phyloP scores from a whole-genome alignment of 768 basidiomycete species.

The Cubamyces lactineus region DNA sequence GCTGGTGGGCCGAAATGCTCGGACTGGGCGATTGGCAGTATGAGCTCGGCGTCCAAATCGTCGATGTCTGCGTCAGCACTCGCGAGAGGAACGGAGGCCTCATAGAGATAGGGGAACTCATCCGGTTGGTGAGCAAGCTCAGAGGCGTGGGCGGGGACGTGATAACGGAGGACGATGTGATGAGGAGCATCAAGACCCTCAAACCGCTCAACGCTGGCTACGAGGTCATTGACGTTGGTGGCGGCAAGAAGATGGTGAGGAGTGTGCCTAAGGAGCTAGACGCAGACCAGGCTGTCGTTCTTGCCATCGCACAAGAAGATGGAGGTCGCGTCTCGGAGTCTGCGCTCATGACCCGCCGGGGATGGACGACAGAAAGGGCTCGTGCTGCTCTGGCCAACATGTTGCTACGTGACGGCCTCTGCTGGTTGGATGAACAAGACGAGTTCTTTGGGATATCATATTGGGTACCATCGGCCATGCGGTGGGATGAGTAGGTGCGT shows the following conservation, averaged over 20 bases:
- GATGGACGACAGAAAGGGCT: slow-evolving; percentile 82
- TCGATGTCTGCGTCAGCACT: slow-evolving; percentile 88
- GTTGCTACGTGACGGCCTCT: slow-evolving; percentile 86
- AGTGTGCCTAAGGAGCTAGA: slow-evolving; percentile 91
- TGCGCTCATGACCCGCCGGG: slow-evolving; percentile 57
- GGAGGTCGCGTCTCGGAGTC: slow-evolving; percentile 74
- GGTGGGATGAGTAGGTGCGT: slow-evolving; percentile 65
- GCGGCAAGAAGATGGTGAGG: slow-evolving; percentile 75
- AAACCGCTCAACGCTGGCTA: slow-evolving; percentile 92
- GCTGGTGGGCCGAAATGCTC: slow-evolving; percentile 91
- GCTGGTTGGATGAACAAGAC: slow-evolving; percentile 95
- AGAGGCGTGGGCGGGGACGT: slow-evolving; percentile 68
- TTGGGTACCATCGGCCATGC: slow-evolving; percentile 89
- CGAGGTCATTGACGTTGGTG: slow-evolving; percentile 75
- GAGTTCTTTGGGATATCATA: slow-evolving; percentile 66
- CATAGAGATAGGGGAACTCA: slow-evolving; percentile 85
- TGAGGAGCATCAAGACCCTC: slow-evolving; percentile 82
- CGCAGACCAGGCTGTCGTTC: slow-evolving; percentile 82
- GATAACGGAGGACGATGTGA: slow-evolving; percentile 85
- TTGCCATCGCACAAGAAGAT: slow-evolving; percentile 69
- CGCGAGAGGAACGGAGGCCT: slow-evolving; percentile 90
- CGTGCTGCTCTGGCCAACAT: slow-evolving; percentile 84
- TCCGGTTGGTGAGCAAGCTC: slow-evolving; percentile 76
- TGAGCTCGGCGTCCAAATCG: slow-evolving; percentile 93
- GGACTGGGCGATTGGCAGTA: slow-evolving; percentile 94